Base-by-base conservation (phyloP, 1,139 yeast species). In the Geotrichum aggregatum region DNA sequence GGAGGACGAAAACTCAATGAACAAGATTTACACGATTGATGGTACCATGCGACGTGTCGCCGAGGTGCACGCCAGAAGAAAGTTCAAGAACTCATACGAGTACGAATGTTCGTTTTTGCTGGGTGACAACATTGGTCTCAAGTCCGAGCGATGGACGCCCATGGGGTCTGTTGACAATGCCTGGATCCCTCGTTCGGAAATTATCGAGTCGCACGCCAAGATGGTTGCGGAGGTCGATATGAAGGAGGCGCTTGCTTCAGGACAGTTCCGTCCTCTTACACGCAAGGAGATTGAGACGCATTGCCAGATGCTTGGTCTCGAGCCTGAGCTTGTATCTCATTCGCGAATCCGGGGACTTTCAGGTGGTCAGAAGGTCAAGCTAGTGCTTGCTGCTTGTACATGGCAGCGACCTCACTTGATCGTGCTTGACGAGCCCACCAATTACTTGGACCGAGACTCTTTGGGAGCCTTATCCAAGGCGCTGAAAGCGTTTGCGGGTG, bases 401-500 rank as follows among this genome's bases (percentile, higher is more conserved):
- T 92, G 98, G 98, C 97, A 91, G 82, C 91, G 98, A 84, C 98
- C 98, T 73, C 98, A 92, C 76, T 83, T 92, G 81, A 91, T 92
- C 69, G 98, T 92, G 69, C 87, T 92, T 76, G 98, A 92, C 82
- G 97, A 89, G 81, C 71, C 71, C 54, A 92, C 98, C 72, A 92
- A 92, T 80, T 92, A 92, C 78, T 83, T 92, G 82, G 98, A 92
- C 77, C 84, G 98, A 80, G 98, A 92, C 79, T 92, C 98, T 65
- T 84, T 92, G 73, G 98, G 98, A 73, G 98, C 98, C 75, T 84
- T 92, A 75, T 92, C 98, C 63, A 91, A 88, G 83, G 98, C 98
- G 72, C 82, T 92, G 79, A 92, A 92, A 87, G 81, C 87, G 70
- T 92, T 92, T 82, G 96, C 83, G 71, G 98, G 98, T 86, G 98